Evolutionary conservation across 169 alveolate species (phyloP).

Genomic region (Eimeria necatrix): DNA sequence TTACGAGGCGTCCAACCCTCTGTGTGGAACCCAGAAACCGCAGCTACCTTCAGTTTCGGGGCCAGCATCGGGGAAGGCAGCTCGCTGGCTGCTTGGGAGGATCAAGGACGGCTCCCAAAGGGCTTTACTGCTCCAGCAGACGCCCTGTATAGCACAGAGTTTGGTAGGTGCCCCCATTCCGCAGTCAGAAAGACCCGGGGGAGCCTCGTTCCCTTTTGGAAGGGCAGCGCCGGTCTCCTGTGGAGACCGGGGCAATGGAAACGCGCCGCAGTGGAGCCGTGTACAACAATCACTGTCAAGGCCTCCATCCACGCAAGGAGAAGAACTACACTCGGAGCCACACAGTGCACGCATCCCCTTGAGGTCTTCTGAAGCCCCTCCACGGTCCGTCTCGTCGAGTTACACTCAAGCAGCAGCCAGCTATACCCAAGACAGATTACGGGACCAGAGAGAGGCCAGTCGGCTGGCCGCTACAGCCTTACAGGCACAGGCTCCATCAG

Average conservation of each 20-base stretch:
- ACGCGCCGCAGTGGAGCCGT: neutral
- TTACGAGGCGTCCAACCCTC: too few relatives aligned
- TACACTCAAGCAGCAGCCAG: too few relatives aligned
- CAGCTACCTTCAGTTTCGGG: too few relatives aligned
- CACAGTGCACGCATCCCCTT: neutral
- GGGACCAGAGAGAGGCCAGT: too few relatives aligned
- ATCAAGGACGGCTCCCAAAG: constrained; percentile 34
- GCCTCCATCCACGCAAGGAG: neutral
- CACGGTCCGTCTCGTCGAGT: too few relatives aligned
- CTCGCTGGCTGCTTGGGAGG: constrained; percentile 69
- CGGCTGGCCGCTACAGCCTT: too few relatives aligned
- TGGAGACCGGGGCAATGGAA: neutral
- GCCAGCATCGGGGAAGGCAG: constrained; percentile 12
- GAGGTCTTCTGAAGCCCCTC: too few relatives aligned
- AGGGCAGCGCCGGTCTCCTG: neutral
- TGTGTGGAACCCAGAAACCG: too few relatives aligned
- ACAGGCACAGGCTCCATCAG: too few relatives aligned
- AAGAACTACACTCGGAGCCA: neutral
- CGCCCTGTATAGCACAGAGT: neutral
- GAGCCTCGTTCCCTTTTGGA: neutral
- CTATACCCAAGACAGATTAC: too few relatives aligned
- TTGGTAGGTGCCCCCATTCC: neutral
- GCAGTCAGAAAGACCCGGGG: neutral
- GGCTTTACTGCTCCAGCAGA: constrained; percentile 50
- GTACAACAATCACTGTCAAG: constrained; percentile 2